Evolutionary conservation across 306 rosid genomes (phyloP).

Genomic region (Lathyrus aphaca): DNA sequence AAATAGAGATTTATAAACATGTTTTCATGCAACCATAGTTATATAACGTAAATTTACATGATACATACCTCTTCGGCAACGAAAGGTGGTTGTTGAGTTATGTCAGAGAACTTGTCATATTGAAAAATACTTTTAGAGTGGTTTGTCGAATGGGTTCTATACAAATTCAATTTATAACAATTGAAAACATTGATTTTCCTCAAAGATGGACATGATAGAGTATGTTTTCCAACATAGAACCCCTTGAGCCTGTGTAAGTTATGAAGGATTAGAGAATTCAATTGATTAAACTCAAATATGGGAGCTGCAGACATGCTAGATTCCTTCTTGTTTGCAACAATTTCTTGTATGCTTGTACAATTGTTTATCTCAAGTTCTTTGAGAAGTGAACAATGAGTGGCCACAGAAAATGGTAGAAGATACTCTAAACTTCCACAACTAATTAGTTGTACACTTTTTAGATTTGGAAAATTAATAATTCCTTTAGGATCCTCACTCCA

Average conservation of each 20-base stretch:
- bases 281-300: neutral
- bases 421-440: neutral
- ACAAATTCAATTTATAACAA: too few species aligned
- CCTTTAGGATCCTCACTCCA: slow-evolving; percentile 11
- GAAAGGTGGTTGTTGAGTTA: neutral
- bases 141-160: too few species aligned
- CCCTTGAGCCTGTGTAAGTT: neutral
- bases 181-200: too few species aligned
- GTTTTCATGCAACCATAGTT: too few species aligned
- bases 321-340: slow-evolving; percentile 4
- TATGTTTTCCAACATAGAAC: neutral
- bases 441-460: neutral
- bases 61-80: slow-evolving; percentile 3
- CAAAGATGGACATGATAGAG: too few species aligned
- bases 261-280: neutral
- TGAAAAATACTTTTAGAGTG: too few species aligned
- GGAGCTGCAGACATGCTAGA: neutral
- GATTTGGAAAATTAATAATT: neutral
- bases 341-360: neutral
- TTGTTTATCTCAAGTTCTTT: neutral
- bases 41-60: neutral
- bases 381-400: neutral
- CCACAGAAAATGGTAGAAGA: neutral
- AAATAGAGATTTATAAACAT: too few species aligned
- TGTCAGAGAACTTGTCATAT: too few species aligned